Base-by-base conservation (phyloP, 345 rosid genomes). In the Clausena lansium region DNA sequence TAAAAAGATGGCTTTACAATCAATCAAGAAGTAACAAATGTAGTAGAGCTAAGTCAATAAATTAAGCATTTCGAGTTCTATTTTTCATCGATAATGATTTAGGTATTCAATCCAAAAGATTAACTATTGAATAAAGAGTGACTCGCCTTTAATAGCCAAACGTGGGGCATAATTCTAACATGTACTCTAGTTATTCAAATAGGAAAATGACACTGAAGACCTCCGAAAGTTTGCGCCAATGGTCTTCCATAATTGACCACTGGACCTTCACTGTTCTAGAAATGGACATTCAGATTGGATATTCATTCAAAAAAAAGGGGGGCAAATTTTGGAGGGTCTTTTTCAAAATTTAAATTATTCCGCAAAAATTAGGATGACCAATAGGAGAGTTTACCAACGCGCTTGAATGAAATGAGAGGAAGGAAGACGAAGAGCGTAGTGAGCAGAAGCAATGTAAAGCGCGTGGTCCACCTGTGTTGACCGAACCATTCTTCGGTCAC, bases 351-450 rank as follows among this genome's bases (percentile, higher is more conserved):
- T 19, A 17, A 52, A 52, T 52, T 6, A 52, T 15, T 52, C 22
- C 6, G 57, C 55, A 52, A 52, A 45, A 5, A 17, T 17, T 38
- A 67, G 14, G 19, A 54, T 54, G 28, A 32, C 5, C 33, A n/a
- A 7, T 9, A 2, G 2, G 33, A 54, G 52, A 72, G 24, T 36
- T 60, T 78, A 91, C 95, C 95, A 24, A 91, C 88, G 36, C 89
- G 89, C 74, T 86, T 89, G 78, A 89, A 85, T 4, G 89, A 91
- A 79, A 89, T 80, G 57, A 91, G 89, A 59, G 93, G 95, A 67
- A 83, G 82, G 39, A 89, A 86, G 64, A 91, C 90, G 30, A 89
- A 67, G 70, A 88, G 77, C 3, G 88, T 82, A 60, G 91, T 88
- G 58, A 83, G 83, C n/a, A 87, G 70, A 65, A 91, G 81, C 87